phyloP scores from a whole-genome alignment of 345 rosid species.

The Heritiera fomes region DNA sequence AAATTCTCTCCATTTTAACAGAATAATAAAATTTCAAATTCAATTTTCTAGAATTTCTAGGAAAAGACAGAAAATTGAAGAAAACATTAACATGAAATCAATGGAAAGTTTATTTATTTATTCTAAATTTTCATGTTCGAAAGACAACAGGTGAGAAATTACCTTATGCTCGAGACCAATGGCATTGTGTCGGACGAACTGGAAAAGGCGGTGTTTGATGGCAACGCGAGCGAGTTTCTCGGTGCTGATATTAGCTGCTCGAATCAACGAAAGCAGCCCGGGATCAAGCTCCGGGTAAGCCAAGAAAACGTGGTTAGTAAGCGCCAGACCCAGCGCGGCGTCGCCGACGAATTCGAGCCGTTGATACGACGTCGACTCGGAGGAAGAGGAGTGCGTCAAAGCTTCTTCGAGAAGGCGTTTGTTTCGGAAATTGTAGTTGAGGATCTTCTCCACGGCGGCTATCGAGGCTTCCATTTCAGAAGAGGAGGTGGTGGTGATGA shows the following conservation, averaged over 20 bases:
- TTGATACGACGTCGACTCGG: conserved; percentile 47
- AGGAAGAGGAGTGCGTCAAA: conserved; percentile 62
- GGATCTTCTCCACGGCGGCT: conserved; percentile 51
- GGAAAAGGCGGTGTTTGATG: conserved; percentile 47
- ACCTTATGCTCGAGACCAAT: conserved; percentile 55
- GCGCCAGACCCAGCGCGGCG: conserved; percentile 52
- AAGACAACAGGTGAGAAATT: not conserved
- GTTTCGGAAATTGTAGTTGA: conserved; percentile 49
- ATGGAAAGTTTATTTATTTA: not conserved
- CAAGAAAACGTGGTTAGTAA: conserved; percentile 50
- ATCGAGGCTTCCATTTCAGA: conserved; percentile 41
- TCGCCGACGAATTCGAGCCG: conserved; percentile 87
- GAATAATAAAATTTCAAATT: not conserved
- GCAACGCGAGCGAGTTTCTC: conserved; percentile 90
- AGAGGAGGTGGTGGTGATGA: not conserved
- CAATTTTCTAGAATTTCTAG: not conserved
- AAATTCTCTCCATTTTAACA: too few relatives aligned
- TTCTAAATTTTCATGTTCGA: not conserved
- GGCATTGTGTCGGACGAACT: conserved; percentile 46
- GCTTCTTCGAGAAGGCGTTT: conserved; percentile 59
- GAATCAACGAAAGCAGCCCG: conserved; percentile 51
- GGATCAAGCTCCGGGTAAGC: conserved; percentile 55
- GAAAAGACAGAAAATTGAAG: not conserved
- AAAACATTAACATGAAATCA: not conserved
- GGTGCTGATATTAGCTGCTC: conserved; percentile 67